Base-by-base conservation (phyloP, 2,329 filamentous ascomycete genomes). In the Aspergillus sp. region DNA sequence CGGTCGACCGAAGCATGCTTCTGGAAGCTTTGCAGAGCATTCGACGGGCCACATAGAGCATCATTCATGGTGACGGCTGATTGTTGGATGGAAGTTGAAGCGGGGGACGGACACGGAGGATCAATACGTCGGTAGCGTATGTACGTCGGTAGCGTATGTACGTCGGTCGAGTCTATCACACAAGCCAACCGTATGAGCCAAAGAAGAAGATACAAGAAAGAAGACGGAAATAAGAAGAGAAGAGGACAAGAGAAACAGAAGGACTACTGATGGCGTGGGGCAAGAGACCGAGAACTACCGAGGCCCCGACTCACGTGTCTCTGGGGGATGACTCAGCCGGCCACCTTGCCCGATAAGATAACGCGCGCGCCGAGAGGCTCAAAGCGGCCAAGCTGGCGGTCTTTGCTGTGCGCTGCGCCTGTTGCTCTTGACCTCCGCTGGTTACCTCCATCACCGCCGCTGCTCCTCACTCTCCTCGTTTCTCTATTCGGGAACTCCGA, bases 11-110 rank as follows among this genome's bases (percentile, higher is more conserved):
- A 79, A 10, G 83, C 76, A 69, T 91, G 88, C 63, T 87, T 85
- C 63, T 87, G 82, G 67, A 91, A 84, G 64, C 82, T 86, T 71
- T 90, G 88, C 48, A 89, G 81, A 57, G 87, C 81, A 71, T 88
- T 91, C 11, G 88, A 88, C 16, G 88, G 87, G 54, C 88, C 88
- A 68, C 88, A 92, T 51, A 89, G 76, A 61, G 81, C 79, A 64
- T 88, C 85, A 48, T 82, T 78, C 86, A 88, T 88, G 62, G 59
- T 75, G 64, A 41, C 49, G 64, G 45, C 45, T 42, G 36, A 36
- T 20, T 13, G 13, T 29, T 50, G 4, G 13, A 29, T 29, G 19
- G 10, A 9, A 21, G 34, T 16, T 42, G 11, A 42, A 21, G 40
- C 25, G 14, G 19, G 16, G 11, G 45, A 16, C 5, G 43, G 49